Evolutionary conservation across 176 grass and related monocot species (phyloP), one percentile per base, ranked within the genome.

Genomic region (Carex littledalei): DNA sequence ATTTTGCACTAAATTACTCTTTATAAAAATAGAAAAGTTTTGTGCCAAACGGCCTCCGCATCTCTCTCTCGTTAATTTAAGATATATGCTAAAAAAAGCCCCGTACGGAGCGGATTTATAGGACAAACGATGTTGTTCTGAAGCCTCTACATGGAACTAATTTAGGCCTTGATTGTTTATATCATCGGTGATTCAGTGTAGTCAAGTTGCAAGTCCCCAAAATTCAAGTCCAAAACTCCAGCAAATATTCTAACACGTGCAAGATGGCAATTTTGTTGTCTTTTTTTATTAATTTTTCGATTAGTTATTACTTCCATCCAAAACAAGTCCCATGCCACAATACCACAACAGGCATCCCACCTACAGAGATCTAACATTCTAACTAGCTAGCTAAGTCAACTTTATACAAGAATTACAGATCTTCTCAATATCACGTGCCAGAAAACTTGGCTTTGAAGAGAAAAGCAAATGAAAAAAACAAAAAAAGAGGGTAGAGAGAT

Each of bases 311-410:
- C 74, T 57, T 78, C 74, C 74, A 55, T 17, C 49, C 74, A 34
- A 57, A 77, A 78, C 26, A 78, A 17, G 26, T 57, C 49, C 50
- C 49, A 26, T 57, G 50, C 52, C 52, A 75, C 41, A 78, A 72
- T 56, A 78, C 24, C 74, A 78, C 74, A 78, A 78, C 74, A 78
- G 24, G 22, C 41, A 47, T 50, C 7, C 50, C 6, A 78, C 24
- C 74, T 78, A 78, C 74, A 34, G 5, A 57, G 45, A 53, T 72
- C 68, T 72, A 72, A 72, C 68, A 72, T 72, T 32, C 74, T 77
- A 77, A 77, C 72, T 78, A 78, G 26, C 74, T 78, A 57, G 74
- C 74, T 78, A 78, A 78, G 74, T 57, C 74, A 78, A 78, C 74
- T 78, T 78, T 78, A 78, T 78, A 78, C 74, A 78, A 57, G 32